Evolutionary conservation across 1,139 yeast species (phyloP).

Genomic region (Magnusiomyces paraingens): DNA sequence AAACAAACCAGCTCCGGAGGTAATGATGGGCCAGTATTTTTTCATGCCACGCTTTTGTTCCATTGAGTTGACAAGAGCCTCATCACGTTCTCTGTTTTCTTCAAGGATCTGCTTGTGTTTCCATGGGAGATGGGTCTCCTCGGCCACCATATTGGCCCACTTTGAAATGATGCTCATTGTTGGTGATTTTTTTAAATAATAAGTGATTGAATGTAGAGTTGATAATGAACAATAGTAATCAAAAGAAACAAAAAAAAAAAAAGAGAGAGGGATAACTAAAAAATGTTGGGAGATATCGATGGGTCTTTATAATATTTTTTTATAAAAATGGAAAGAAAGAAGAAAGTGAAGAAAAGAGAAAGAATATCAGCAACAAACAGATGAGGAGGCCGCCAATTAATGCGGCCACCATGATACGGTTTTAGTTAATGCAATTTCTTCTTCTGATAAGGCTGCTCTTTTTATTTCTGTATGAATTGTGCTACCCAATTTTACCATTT

Average conservation of each 20-base stretch:
- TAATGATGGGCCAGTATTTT: conserved; percentile 65
- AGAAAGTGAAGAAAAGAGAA: no score
- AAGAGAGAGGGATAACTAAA: background rate
- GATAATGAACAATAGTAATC: background rate
- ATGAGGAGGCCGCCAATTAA: no score
- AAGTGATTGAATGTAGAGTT: background rate
- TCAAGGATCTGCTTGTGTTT: conserved; percentile 10
- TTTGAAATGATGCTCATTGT: conserved; percentile 12
- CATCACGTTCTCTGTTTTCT: conserved; percentile 6
- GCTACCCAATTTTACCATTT: no score
- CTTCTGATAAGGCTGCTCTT: no score
- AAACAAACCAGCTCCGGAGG: conserved; percentile 87
- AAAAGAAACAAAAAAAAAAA: background rate
- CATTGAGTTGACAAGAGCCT: conserved; percentile 9
- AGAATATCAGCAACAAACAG: no score
- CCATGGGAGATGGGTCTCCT: conserved; percentile 18
- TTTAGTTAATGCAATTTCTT: no score
- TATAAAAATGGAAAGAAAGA: no score
- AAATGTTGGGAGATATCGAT: background rate
- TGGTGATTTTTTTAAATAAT: background rate
- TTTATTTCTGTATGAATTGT: no score
- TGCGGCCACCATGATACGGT: no score
- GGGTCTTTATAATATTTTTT: background rate
- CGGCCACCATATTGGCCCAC: conserved; percentile 14
- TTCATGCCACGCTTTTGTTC: conserved; percentile 18